Conservation (phyloP, 805 yeast species). For the Suhomyces faveliae region DNA sequence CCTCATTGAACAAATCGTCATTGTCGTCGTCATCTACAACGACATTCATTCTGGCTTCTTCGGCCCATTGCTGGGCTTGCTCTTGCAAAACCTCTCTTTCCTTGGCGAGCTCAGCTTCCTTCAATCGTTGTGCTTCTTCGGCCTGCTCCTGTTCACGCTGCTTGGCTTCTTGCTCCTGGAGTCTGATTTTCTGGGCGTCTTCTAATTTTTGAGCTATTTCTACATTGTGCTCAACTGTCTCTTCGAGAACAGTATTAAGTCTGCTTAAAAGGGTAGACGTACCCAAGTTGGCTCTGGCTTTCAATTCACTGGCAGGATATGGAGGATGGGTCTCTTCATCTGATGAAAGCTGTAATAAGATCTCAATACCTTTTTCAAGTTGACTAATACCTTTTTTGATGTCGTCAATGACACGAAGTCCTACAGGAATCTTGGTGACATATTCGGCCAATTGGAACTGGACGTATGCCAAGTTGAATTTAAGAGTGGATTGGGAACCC, state of each 20-base stretch:
- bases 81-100: conserved; percentile 51
- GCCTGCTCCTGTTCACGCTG: conserved; percentile 39
- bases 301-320: conserved; percentile 73
- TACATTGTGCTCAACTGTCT: conserved; percentile 66
- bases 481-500: conserved; percentile 36
- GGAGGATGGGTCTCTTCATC: conserved; percentile 63
- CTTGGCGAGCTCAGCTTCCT: conserved; percentile 43
- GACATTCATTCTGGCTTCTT: conserved; percentile 39
- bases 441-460: conserved; percentile 86
- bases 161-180: conserved; percentile 49
- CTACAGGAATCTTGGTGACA: conserved; percentile 56
- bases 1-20: conserved; percentile 9
- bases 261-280: conserved; percentile 69
- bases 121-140: conserved; percentile 43
- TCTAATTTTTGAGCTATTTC: conserved; percentile 59
- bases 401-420: conserved; percentile 60
- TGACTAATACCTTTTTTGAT: conserved; percentile 56
- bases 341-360: conserved; percentile 56
- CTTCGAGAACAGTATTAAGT: conserved; percentile 65
- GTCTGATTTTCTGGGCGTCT: conserved; percentile 67
- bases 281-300: conserved; percentile 86
- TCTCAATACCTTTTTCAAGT: conserved; percentile 58
- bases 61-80: conserved; percentile 54
- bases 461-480: conserved; percentile 79
- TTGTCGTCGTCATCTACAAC: conserved; percentile 41